Evolutionary conservation across 192 early-diverging fungal genomes (phyloP).

Genomic region (Coemansia sp.): DNA sequence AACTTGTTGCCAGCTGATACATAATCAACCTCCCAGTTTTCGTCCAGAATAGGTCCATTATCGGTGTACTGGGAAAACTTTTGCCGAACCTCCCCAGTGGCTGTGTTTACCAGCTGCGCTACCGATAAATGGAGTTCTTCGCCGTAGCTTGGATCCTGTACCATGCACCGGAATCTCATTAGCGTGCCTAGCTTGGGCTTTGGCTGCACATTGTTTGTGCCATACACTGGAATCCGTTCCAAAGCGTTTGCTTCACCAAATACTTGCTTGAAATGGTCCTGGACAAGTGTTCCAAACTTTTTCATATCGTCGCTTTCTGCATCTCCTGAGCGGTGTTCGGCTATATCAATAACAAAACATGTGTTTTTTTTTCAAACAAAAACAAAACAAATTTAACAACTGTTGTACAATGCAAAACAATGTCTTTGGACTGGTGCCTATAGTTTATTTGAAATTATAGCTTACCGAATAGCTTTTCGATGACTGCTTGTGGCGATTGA

Average conservation of each 20-base stretch:
- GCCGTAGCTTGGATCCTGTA: constrained; percentile 76
- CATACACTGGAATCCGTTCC: constrained; percentile 32
- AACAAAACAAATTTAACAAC: too few relatives aligned
- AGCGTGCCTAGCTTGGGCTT: constrained; percentile 42
- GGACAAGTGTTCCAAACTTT: constrained; percentile 28
- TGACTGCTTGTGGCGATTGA: constrained; percentile 29
- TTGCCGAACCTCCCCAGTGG: constrained; percentile 42
- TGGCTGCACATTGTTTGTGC: background rate
- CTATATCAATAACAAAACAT: background rate
- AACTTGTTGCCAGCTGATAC: constrained; percentile 45
- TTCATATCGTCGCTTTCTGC: constrained; percentile 6
- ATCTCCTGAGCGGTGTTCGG: background rate
- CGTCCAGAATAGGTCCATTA: constrained; percentile 30
- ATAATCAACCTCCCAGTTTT: constrained; percentile 51
- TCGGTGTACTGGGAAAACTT: constrained; percentile 54
- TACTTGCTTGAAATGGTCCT: constrained; percentile 27
- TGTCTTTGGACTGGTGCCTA: too few relatives aligned
- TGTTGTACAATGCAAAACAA: too few relatives aligned
- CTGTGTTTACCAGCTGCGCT: constrained; percentile 30
- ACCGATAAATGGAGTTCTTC: constrained; percentile 61
- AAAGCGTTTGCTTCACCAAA: constrained; percentile 19
- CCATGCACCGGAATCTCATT: constrained; percentile 79
- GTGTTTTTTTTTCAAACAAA: too few relatives aligned
- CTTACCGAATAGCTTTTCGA: constrained; percentile 46
- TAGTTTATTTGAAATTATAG: background rate